Conservation (phyloP, 2,329 filamentous ascomycete species). For the Diplocarpon mali region DNA sequence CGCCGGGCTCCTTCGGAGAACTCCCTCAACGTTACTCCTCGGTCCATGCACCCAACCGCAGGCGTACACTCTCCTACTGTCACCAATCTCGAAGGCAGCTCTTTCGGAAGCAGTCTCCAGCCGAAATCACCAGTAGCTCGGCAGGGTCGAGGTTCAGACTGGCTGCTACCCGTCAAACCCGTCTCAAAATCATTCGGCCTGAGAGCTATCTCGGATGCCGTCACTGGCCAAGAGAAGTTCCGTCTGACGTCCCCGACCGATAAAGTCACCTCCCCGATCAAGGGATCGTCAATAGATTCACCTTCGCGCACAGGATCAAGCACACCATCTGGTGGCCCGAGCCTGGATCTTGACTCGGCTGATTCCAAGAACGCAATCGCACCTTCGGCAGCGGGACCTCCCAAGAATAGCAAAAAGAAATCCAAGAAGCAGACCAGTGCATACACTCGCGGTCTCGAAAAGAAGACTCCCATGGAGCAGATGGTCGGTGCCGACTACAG, state of each 20-base stretch:
- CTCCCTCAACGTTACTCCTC: conserved; percentile 52
- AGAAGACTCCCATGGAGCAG: conserved; percentile 71
- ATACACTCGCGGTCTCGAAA: conserved; percentile 76
- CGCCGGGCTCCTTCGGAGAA: conserved; percentile 32
- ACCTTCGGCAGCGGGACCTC: conserved; percentile 33
- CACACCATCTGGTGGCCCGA: conserved; percentile 53
- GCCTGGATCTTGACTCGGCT: conserved; percentile 70
- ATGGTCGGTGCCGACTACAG: conserved; percentile 83
- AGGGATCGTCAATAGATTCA: conserved; percentile 46
- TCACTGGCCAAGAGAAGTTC: conserved; percentile 41
- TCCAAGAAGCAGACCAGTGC: conserved; percentile 92
- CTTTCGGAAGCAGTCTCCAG: conserved; percentile 18
- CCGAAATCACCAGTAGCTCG: conserved; percentile 36
- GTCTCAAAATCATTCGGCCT: conserved; percentile 54
- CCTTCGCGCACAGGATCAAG: conserved; percentile 69
- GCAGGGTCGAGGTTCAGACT: conserved; percentile 34
- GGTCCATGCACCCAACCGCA: conserved; percentile 44
- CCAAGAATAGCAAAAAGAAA: conserved; percentile 49
- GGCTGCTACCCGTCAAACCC: conserved; percentile 36
- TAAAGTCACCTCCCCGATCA: conserved; percentile 31
- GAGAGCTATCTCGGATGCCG: conserved; percentile 73
- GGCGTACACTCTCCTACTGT: conserved; percentile 45
- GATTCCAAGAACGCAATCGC: conserved; percentile 45
- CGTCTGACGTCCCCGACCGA: conserved; percentile 41
- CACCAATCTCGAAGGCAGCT: conserved; percentile 42